Evolutionary conservation across 306 rosid species (phyloP).

Genomic region (Dryas drummondii): DNA sequence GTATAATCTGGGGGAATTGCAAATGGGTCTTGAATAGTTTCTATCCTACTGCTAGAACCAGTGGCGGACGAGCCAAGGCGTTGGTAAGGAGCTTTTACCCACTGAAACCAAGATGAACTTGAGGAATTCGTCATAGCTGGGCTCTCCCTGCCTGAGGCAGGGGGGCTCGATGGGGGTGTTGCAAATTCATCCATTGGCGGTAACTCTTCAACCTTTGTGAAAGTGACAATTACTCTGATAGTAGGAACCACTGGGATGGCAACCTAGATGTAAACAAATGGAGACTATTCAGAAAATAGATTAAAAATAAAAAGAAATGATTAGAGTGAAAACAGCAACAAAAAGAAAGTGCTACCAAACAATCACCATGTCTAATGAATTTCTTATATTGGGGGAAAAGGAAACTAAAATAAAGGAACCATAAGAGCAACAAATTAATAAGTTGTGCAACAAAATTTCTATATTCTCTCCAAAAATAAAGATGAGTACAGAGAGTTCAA

Average conservation of each 20-base stretch:
- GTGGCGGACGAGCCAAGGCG: slow-evolving; percentile 54
- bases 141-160: slow-evolving; percentile 59
- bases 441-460: neutral
- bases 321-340: neutral
- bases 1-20: slow-evolving; percentile 79
- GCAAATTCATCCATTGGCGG: slow-evolving; percentile 75
- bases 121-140: slow-evolving; percentile 43
- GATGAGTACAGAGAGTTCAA: neutral
- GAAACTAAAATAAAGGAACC: neutral
- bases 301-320: neutral
- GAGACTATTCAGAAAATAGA: neutral
- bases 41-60: slow-evolving; percentile 77
- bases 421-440: neutral
- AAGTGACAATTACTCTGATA: slow-evolving; percentile 82
- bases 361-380: neutral
- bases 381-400: neutral
- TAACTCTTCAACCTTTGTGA: slow-evolving; percentile 89
- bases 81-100: slow-evolving; percentile 88
- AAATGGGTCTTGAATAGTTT: slow-evolving; percentile 79
- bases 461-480: neutral
- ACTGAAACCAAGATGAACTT: slow-evolving; percentile 91
- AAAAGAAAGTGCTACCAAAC: neutral
- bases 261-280: slow-evolving; percentile 52
- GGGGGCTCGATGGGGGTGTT: slow-evolving; percentile 90
- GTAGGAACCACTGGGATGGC: slow-evolving; percentile 99